A percentile compares a stretch with the other conserved stretches of the same genome.
phyloP scores from a whole-genome alignment of 495 filamentous ascomycete species.

The Neurospora hispaniola region DNA sequence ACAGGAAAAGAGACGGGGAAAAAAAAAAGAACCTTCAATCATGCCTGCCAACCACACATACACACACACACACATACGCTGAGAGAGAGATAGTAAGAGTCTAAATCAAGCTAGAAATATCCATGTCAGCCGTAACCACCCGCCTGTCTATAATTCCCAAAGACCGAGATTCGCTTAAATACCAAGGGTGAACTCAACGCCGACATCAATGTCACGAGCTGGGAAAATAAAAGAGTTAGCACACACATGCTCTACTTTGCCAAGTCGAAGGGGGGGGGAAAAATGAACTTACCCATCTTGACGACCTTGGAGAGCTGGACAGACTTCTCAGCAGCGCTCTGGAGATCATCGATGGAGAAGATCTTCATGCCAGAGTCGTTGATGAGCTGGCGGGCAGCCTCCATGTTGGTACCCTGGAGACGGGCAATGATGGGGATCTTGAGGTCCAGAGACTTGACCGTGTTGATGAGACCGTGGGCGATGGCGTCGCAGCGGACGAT shows the following conservation, averaged over 20 bases:
- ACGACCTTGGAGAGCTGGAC: conserved; percentile 99
- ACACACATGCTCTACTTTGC: neutral
- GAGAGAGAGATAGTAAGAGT: neutral
- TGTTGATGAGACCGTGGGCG: conserved; percentile 88
- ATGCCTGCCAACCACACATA: neutral
- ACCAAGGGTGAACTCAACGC: conserved; percentile 92
- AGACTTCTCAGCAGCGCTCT: conserved; percentile 92
- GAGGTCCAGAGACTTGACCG: conserved; percentile 86
- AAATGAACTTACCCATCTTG: conserved; percentile 67
- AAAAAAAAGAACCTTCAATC: neutral
- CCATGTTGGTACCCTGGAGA: conserved; percentile 98
- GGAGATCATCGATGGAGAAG: conserved; percentile 97
- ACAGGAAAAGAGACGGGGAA: neutral
- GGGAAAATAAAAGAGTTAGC: conserved; percentile 2
- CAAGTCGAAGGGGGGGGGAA: no score
- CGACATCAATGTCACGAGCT: conserved; percentile 95
- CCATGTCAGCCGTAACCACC: neutral
- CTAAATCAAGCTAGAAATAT: neutral
- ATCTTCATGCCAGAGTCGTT: conserved; percentile 98
- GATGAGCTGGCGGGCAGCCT: conserved; percentile 87
- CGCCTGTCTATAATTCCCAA: neutral
- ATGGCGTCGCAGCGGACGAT: conserved; percentile 98
- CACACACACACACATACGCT: neutral
- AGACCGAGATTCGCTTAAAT: conserved; percentile 46
- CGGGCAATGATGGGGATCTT: conserved; percentile 93